These are phyloP conservation scores for Mycena crocata DNA, from an alignment of 768 basidiomycete genomes.

Conservation along the genomic window DNA sequence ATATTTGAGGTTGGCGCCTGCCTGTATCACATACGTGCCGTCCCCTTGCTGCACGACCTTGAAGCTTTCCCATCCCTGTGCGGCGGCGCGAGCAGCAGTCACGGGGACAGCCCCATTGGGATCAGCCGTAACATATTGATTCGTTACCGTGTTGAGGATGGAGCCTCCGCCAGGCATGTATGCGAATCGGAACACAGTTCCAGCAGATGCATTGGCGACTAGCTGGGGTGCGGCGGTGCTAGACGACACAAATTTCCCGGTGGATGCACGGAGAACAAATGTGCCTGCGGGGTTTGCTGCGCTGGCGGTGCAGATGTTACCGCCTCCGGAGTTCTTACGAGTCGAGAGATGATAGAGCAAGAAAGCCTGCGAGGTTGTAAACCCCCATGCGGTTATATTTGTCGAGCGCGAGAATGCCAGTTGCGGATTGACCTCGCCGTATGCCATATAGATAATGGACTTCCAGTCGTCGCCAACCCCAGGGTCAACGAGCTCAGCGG, in stretches of 20 bases:
- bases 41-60: constrained; percentile 35
- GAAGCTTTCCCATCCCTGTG: constrained; percentile 47
- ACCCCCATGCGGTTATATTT: constrained; percentile 46
- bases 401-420: constrained; percentile 43
- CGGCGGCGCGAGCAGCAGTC: constrained; percentile 40
- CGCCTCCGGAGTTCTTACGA: constrained; percentile 42
- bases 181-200: constrained; percentile 39
- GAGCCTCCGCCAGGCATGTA: constrained; percentile 46
- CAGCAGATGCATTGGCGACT: constrained; percentile 36
- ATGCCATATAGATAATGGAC: constrained; percentile 48
- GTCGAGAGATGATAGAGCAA: constrained; percentile 48
- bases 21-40: constrained; percentile 46
- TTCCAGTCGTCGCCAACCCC: constrained; percentile 48
- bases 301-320: constrained; percentile 39
- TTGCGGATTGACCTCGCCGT: constrained; percentile 42
- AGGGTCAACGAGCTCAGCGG: constrained; percentile 40
- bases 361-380: constrained; percentile 47
- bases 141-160: constrained; percentile 38
- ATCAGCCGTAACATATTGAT: constrained; percentile 47
- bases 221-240: constrained; percentile 38
- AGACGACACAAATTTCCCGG: constrained; percentile 38
- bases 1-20: constrained; percentile 45
- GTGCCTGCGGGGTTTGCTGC: constrained; percentile 44
- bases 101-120: constrained; percentile 41
- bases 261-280: constrained; percentile 42